phyloP scores from a whole-genome alignment of 2,329 filamentous ascomycete genomes.

The Tetracladium maxilliforme region DNA sequence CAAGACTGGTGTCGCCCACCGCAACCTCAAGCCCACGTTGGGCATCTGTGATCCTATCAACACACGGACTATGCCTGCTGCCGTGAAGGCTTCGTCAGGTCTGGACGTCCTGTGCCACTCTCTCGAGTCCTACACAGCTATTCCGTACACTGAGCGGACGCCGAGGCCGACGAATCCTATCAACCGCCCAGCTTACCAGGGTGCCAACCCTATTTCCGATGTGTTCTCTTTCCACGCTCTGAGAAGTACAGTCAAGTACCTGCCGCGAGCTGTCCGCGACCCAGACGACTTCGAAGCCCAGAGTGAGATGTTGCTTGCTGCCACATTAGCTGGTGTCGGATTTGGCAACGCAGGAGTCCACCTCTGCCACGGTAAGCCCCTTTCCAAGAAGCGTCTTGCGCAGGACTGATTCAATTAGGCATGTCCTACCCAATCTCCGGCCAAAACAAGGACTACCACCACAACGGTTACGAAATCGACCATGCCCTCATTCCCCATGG shows the following conservation, averaged over 20 bases:
- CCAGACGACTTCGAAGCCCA: constrained; percentile 89
- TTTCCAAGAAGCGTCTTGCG: neutral
- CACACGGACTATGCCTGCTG: constrained; percentile 88
- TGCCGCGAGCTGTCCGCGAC: constrained; percentile 74
- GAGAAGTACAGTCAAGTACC: constrained; percentile 73
- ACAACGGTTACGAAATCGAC: constrained; percentile 69
- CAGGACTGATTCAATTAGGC: constrained; percentile 25
- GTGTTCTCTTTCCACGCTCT: constrained; percentile 89
- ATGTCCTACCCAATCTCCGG: constrained; percentile 98
- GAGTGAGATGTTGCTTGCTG: constrained; percentile 86
- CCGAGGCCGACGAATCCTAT: constrained; percentile 84
- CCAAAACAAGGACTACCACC: constrained; percentile 83
- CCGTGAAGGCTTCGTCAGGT: constrained; percentile 82
- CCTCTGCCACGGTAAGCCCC: constrained; percentile 44
- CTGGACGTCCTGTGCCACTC: constrained; percentile 92
- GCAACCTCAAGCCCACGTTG: constrained; percentile 87
- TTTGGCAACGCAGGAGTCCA: constrained; percentile 98
- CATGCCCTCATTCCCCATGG: constrained; percentile 84
- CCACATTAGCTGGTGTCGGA: constrained; percentile 85
- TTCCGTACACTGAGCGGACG: constrained; percentile 76
- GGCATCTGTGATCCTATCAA: constrained; percentile 80
- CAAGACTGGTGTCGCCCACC: constrained; percentile 92
- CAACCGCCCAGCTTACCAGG: constrained; percentile 84
- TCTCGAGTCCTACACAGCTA: constrained; percentile 94
- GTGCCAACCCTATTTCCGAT: constrained; percentile 93